Base-by-base conservation (phyloP, 108 stramenopile genomes). In the Nitzschia sp. region DNA sequence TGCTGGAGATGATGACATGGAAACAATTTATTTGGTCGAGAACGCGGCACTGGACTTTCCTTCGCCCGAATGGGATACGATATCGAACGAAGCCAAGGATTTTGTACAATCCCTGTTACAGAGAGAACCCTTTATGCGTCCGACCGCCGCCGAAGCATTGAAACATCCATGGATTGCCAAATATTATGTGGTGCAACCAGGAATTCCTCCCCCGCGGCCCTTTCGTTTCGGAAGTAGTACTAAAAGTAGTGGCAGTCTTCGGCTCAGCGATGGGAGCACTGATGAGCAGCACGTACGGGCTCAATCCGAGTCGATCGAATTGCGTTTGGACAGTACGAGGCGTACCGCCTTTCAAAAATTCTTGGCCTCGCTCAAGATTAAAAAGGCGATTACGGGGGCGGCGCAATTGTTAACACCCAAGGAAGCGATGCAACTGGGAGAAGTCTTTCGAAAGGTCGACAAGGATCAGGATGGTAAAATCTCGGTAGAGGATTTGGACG, bases 81-180 rank as follows among this genome's bases (percentile, higher is more conserved):
- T 75, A 30, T 74, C 76, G 2, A 26, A 52, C 2, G 69, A 71
- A 21, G 82, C 85, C 53, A 76, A 81, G 63, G 63, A 81, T 33
- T 87, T 87, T 61, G 54, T 82, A 23, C 64, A 53, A 17, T 38
- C 41, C 17, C 60, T 83, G 22, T 55, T 87, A 54, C 34, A 72
- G 34, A 68, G 64, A 28, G 77, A 87, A 32, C 66, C 70, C 2
- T 45, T 46, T 5, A 22, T 79, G 21, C 67, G 86, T 33, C 71
- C 63, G 21, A 69, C 64, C 11, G 80, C 82, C 11, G 47, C 67
- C n/a, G 65, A 82, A 57, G 86, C 86, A 21, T 55, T 84, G 65
- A 32, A 45, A 54, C 76, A 84, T 75, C 77, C 72, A 3, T 84
- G 83, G 83, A 16, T 78, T 16, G 71, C 53, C 11, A 59, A 66